phyloP scores from a whole-genome alignment of 208 protist species.

The Novymonas esmeraldas region DNA sequence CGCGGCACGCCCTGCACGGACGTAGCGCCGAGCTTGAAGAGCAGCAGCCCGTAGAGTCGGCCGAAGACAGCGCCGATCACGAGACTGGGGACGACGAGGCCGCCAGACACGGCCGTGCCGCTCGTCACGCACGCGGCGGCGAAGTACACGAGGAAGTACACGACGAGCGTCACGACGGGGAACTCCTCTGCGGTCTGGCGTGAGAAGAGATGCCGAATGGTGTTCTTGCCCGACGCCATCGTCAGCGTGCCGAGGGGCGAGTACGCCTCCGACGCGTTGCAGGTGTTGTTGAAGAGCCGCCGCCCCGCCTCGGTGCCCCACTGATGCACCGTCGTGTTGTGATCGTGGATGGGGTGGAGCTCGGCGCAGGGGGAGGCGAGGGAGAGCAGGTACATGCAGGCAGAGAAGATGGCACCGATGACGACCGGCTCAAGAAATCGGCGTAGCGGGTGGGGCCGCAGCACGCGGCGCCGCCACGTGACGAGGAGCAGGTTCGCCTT shows the following conservation, averaged over 20 bases:
- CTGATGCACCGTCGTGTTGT: conserved; percentile 44
- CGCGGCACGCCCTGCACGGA: conserved; percentile 30
- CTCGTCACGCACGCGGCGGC: conserved; percentile 69
- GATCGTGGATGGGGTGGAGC: conserved; percentile 35
- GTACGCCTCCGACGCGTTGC: conserved; percentile 52
- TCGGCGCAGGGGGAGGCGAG: conserved; percentile 46
- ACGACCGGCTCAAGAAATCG: conserved; percentile 79
- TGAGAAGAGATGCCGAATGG: conserved; percentile 88
- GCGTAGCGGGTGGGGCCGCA: conserved; percentile 54
- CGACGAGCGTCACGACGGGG: conserved; percentile 50
- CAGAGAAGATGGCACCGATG: conserved; percentile 56
- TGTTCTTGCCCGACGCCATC: conserved; percentile 86
- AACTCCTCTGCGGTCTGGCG: conserved; percentile 86
- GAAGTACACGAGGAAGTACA: conserved; percentile 88
- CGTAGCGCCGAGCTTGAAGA: conserved; percentile 57
- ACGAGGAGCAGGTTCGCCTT: conserved; percentile 86
- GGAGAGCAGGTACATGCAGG: conserved; percentile 58
- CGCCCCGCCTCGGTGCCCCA: conserved; percentile 73
- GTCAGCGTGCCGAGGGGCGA: conserved; percentile 82
- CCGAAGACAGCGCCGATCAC: conserved; percentile 91
- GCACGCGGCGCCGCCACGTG: conserved; percentile 61
- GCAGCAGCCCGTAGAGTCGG: conserved; percentile 73
- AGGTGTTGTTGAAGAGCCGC: conserved; percentile 77
- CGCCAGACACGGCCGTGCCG: conserved; percentile 85
- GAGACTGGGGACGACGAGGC: conserved; percentile 91